Evolutionary conservation across 805 yeast genomes (phyloP), one percentile per base, ranked within the genome.

Genomic region (Wickerhamomyces queroliae): DNA sequence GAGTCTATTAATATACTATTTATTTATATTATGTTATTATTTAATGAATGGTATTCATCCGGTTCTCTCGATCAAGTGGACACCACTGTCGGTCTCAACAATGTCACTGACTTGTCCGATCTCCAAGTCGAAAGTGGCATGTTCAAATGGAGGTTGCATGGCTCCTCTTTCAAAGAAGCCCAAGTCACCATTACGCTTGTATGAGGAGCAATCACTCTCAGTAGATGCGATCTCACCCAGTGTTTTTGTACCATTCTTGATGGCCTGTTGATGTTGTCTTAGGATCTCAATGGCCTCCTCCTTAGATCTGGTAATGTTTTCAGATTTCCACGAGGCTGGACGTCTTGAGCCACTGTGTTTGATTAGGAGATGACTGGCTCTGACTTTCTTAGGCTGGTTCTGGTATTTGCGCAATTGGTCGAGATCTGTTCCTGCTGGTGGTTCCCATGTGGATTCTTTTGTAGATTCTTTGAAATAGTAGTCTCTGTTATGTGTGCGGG

Each of bases 111-210:
- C 60, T 56, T 90, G 93, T 17, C 96, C 96, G 17, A 88, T 80
- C 47, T 85, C 77, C 48, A 93, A 67, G 5, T 64, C 80, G 59
- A 84, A 91, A 2, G 96, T 81, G 2, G 93, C 95, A 43, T 80
- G 80, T 62, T 93, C 99, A 56, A 93, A 93, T 42, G 83, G 66
- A 26, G 96, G 96, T 62, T 93, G 98, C 99, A 93, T 93, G 52
- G 83, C 89, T 29, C 96, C 96, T 44, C 72, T 78, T 19, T 84
- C 87, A 56, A 93, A 93, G 55, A 66, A 78, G 0, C 99, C 98
- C 52, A 93, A 69, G 59, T 93, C 99, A 34, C 99, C 99, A 17
- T 89, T 88, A 54, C 85, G 80, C 35, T 83, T 68, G 53, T 84
- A 95, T 10, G 95, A 83, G 15, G 85, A 76, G 61, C 97, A 89